These are phyloP conservation scores for Bipolaris gigantea DNA, from an alignment of 2,329 filamentous ascomycete genomes.

Conservation along the genomic window DNA sequence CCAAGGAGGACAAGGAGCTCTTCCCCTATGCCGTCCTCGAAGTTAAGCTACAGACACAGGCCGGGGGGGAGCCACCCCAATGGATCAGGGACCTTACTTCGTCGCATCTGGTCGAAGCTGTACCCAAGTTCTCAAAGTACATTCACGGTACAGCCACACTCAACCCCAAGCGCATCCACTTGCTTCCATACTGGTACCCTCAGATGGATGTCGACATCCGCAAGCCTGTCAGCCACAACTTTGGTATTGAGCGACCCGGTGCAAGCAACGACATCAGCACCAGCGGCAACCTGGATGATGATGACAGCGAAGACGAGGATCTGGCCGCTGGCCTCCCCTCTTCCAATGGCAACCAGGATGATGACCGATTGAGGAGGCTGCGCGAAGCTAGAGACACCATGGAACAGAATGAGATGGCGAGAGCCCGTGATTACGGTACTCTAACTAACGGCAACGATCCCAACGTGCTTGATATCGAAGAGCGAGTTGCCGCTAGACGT, in stretches of 20 bases:
- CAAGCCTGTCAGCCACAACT: constrained; percentile 84
- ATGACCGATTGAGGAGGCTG: constrained; percentile 52
- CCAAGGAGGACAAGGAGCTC: constrained; percentile 78
- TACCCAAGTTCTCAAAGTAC: constrained; percentile 99
- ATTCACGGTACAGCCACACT: constrained; percentile 91
- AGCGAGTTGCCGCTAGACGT: constrained; percentile 69
- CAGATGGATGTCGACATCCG: constrained; percentile 98
- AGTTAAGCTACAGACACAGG: constrained; percentile 95
- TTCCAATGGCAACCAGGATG: constrained; percentile 42
- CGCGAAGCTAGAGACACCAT: constrained; percentile 55
- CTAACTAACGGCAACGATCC: constrained; percentile 41
- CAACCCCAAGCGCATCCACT: constrained; percentile 82
- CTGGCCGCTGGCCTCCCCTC: constrained; percentile 36
- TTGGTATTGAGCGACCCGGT: constrained; percentile 82
- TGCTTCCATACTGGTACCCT: constrained; percentile 95
- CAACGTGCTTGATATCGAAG: constrained; percentile 72
- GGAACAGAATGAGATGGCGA: constrained; percentile 54
- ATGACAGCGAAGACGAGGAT: constrained; percentile 68
- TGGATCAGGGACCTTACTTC: constrained; percentile 94
- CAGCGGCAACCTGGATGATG: constrained; percentile 75
- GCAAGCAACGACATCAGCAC: constrained; percentile 75
- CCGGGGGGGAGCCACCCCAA: constrained; percentile 90
- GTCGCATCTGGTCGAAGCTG: constrained; percentile 95
- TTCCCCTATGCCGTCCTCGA: constrained; percentile 97
- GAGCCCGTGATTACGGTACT: constrained; percentile 53